Evolutionary conservation across 176 grass and related monocot genomes (phyloP).

Genomic region (Rhynchospora pubera): DNA sequence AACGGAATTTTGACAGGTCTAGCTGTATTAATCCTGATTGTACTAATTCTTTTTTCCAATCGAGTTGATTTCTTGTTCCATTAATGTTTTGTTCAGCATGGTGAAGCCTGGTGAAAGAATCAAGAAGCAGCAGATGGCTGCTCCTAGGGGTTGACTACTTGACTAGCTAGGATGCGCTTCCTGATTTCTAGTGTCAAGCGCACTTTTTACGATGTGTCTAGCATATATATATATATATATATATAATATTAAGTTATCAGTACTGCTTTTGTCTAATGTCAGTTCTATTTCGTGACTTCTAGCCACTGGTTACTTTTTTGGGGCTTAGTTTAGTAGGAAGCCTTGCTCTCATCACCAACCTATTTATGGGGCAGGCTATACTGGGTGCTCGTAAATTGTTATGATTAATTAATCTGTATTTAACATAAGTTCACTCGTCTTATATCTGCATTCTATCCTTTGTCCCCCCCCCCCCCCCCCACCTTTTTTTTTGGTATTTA

Average conservation of each 20-base stretch:
- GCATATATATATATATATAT: no score
- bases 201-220: neutral
- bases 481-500: no score
- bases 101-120: conserved; percentile 73
- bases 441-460: neutral
- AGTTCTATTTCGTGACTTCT: neutral
- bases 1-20: no score
- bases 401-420: neutral
- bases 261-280: neutral
- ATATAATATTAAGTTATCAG: neutral
- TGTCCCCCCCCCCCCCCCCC: no score
- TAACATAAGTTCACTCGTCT: no score
- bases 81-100: conserved; percentile 42
- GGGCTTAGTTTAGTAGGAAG: neutral
- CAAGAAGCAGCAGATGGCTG: conserved; percentile 92
- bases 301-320: neutral
- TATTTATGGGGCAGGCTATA: neutral
- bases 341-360: neutral
- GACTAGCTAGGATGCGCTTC: neutral
- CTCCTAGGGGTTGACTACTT: conserved; percentile 51
- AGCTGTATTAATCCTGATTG: neutral
- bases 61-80: neutral
- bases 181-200: neutral
- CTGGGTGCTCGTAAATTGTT: neutral
- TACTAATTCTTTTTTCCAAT: neutral